Evolutionary conservation across 2,329 filamentous ascomycete species (phyloP), one percentile per base, ranked within the genome.

Genomic region (Diaporthe aspalathi): DNA sequence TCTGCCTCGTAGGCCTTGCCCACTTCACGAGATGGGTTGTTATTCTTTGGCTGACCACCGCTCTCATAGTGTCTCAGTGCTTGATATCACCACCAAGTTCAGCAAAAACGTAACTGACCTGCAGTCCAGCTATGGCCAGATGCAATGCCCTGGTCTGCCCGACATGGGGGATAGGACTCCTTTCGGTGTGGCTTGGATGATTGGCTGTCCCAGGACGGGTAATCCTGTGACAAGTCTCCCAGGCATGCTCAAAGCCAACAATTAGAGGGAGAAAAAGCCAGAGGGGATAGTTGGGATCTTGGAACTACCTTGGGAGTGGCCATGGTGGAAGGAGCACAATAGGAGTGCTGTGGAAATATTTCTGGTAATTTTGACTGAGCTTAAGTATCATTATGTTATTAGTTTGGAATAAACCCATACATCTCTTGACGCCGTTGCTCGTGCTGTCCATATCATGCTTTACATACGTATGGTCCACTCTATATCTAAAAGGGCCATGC

Each of bases 61-160:
- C 14, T 22, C 3, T 20, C n/a, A 22, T 12, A 56, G 38, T 47
- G 17, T 67, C 1, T 67, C 65, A 1, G 12, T n/a, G 9, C 27
- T 24, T 7, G 65, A 56, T 22, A 32, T 56, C 32, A 47, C 52
- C 8, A 47, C 29, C 2, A 56, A 54, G 17, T 29, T 38, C 27
- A 56, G 43, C 27, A 7, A 24, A n/a, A 68, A 57, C 3, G 9
- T 45, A 4, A 9, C 27, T 5, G 53, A 49, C 5, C 38, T 49
- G 5, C 52, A 22, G 20, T 22, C 66, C 5, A 57, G 52, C 27
- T 68, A 57, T 12, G 66, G 52, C 27, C 16, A 38, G 38, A 68
- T 68, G 52, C 22, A 32, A 40, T 68, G 66, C 3, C 52, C 52
- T 1, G 27, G 17, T 0, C 66, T 35, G 3, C 66, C 27, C 6